Evolutionary conservation across 768 basidiomycete genomes (phyloP), one percentile per base, ranked within the genome.

Genomic region (Rhizopogon roseolus): DNA sequence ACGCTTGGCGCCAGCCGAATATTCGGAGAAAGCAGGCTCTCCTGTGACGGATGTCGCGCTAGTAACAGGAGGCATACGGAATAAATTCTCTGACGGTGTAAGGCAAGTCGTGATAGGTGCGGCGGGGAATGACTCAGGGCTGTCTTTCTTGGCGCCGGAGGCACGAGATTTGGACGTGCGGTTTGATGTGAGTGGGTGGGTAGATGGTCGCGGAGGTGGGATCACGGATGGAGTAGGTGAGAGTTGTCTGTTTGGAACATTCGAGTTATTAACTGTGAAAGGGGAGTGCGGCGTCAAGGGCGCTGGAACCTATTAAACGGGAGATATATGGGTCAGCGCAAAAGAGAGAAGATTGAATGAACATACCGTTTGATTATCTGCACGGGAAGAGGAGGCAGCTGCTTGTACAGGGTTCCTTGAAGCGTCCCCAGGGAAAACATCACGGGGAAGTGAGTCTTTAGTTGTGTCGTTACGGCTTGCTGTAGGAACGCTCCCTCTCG

Each of bases 1-100:
- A 7, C 90, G 82, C 68, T 91, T 91, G 1, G 81, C 75, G 32
- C 86, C 87, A 0, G 80, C 75, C 4, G 79, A 68, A 38, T 82
- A 64, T 29, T 69, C 68, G 4, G 56, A 5, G 27, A 66, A 63
- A 11, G 68, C 56, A 27, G 60, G 43, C 3, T 32, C 69, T 25
- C 46, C 11, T 76, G 66, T 28, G 77, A 66, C 28, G 75, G 52
- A 45, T 11, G 55, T 19, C 45, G 60, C 53, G 7, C 61, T 54
- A 5, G 60, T 58, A 39, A 67, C 36, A 6, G 63, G 41, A 6
- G 70, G 60, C 10, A 55, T 55, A 39, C 68, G 71, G 36, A 65
- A 61, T 42, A 58, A 32, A 41, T 66, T 68, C 55, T 70, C 68
- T 11, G 68, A 66, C 13, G 70, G 38, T 2, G 62, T 36, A 27